Evolutionary conservation across 192 early-diverging fungal species (phyloP), one percentile per base, ranked within the genome.

Genomic region (Phycomyces blakesleeanus): DNA sequence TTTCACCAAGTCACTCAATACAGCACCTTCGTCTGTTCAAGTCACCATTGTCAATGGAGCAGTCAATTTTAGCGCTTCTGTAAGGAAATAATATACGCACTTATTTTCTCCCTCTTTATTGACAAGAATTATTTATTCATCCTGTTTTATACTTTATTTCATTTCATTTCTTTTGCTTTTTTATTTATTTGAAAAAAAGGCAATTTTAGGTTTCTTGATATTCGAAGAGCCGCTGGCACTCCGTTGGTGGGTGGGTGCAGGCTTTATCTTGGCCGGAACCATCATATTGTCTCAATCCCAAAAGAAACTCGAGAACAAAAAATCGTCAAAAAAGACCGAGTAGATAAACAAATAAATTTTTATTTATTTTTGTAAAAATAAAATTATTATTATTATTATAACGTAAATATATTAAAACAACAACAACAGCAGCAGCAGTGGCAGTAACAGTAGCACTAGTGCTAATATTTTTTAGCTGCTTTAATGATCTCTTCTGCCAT

Each of bases 231-330:
- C 20, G 41, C 41, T 44, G 57, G 74, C 82, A 10, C 40, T 89
- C 51, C 84, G 83, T 64, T 96, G 94, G 94, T 96, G 92, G 92
- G 67, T 81, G 47, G 94, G 94, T 15, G 87, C 87, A 0, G 80
- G 83, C 49, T 77, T 93, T 27, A 91, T 96, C 41, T 62, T 93
- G 5, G 44, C 78, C 1, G 91, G 91, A 10, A 85, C 84, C 15
- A 57, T 73, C 22, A 21, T 73, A 25, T 34, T 70, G 20, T 21
- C 40, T 3, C 56, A 57, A 25, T 21, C 59, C 37, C 59, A 61
- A 51, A 51, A 38, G 47, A 61, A 21, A 51, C 1, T 50, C 15
- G 11, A 51, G 27, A 26, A 26, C 50, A n/a, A 39, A 6, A 38
- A 37, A 3, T 18, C 44, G 18, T n/a, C 20, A 14, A 20, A 16